phyloP scores from a whole-genome alignment of 2,329 filamentous ascomycete species.

The Colletotrichum orchidophilum region DNA sequence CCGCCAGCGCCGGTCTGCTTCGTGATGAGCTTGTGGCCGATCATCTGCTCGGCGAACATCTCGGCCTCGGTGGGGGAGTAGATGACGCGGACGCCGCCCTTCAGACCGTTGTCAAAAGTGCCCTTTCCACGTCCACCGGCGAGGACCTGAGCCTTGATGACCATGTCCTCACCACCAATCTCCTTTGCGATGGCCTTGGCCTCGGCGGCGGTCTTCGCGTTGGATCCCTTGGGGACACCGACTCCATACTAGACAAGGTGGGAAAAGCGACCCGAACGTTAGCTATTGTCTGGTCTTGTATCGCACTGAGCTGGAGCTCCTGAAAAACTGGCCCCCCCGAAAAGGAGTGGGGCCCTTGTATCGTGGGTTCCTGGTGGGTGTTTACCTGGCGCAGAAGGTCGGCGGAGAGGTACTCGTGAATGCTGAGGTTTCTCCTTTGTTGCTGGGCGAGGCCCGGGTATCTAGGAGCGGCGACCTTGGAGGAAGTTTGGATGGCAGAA shows the following conservation, averaged over 20 bases:
- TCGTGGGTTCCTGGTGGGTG: conserved; percentile 9
- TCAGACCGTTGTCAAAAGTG: conserved; percentile 96
- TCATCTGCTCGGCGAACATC: conserved; percentile 99
- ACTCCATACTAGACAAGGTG: conserved; percentile 84
- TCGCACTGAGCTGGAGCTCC: conserved; percentile 4
- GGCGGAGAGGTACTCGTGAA: conserved; percentile 98
- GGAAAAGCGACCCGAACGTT: conserved; percentile 22
- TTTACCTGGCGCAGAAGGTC: conserved; percentile 82
- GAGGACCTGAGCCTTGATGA: conserved; percentile 99
- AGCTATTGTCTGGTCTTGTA: conserved; percentile 4
- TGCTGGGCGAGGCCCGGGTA: conserved; percentile 74
- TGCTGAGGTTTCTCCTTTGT: conserved; percentile 89
- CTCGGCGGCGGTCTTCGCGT: conserved; percentile 84
- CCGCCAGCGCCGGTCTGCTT: conserved; percentile 97
- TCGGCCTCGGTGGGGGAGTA: conserved; percentile 96
- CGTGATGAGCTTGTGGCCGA: conserved; percentile 98
- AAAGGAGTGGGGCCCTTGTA: conserved; percentile 31
- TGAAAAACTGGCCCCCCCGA: conserved; percentile 8
- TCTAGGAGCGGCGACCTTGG: conserved; percentile 55
- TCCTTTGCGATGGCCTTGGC: conserved; percentile 91
- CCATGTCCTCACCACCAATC: conserved; percentile 95
- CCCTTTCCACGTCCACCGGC: conserved; percentile 98
- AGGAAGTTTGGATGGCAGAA: conserved; percentile 79
- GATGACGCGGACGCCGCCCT: conserved; percentile 98
- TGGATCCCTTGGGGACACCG: conserved; percentile 88